These are phyloP conservation scores for Drechslerella dactyloides DNA, from an alignment of 2,329 filamentous ascomycete species.

Conservation along the genomic window DNA sequence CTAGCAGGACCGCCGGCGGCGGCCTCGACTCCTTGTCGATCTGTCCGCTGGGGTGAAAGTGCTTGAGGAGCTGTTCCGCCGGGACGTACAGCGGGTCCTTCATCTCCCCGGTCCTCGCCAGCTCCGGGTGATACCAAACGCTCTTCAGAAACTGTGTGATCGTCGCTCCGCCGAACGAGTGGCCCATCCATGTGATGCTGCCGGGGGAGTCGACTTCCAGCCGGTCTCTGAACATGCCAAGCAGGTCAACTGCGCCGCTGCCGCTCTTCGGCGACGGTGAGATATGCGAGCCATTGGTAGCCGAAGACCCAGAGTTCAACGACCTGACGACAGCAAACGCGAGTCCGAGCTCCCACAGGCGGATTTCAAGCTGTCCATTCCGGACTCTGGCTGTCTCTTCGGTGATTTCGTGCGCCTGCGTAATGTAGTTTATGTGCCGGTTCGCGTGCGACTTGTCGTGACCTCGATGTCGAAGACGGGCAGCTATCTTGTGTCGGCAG, in stretches of 20 bases:
- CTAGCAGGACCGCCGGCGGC: constrained; percentile 72
- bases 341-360: constrained; percentile 78
- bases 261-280: background rate
- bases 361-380: constrained; percentile 74
- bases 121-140: constrained; percentile 67
- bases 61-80: background rate
- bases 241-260: constrained; percentile 60
- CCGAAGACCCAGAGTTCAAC: constrained; percentile 66
- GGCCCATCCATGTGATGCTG: constrained; percentile 75
- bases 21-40: constrained; percentile 62
- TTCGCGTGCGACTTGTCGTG: background rate
- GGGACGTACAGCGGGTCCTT: constrained; percentile 28
- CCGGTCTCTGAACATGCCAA: constrained; percentile 67
- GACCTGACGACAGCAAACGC: constrained; percentile 72
- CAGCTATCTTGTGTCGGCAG: background rate
- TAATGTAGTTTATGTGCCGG: background rate
- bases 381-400: constrained; percentile 57
- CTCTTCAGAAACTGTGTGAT: constrained; percentile 78
- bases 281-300: background rate
- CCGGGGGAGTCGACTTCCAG: constrained; percentile 75
- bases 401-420: background rate
- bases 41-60: constrained; percentile 52
- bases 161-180: constrained; percentile 80
- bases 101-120: background rate
- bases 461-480: background rate